Base-by-base conservation (phyloP, 2,329 filamentous ascomycete species). In the Paecilomyces niveus region DNA sequence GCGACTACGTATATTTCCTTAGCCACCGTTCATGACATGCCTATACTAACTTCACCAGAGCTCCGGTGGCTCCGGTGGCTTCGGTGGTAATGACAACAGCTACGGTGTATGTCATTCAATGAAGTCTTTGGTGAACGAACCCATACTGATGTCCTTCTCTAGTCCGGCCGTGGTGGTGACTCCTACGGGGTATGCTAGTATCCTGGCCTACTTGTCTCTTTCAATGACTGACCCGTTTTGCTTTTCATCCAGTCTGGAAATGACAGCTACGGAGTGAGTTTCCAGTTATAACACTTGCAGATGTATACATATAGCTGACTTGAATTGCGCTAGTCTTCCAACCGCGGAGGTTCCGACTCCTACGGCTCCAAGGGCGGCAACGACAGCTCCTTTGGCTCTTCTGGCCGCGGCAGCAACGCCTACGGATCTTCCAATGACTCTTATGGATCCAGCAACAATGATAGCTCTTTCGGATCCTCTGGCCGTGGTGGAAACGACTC, bases 51-150 rank as follows among this genome's bases (percentile, higher is more conserved):
- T n/a, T 53, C 57, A 56, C 55, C 55, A 62, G 58, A 53, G 21
- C 35, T 53, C 57, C 49, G 56, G 58, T 39, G 51, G 54, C 22
- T 63, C 63, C 54, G 63, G 63, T 29, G 62, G 63, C 32, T 65
- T 62, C 57, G 64, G 62, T 31, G 63, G 56, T 26, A 55, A n/a
- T 3, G 13, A 45, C 56, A 63, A 66, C 53, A 65, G 57, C 60
- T 66, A 64, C 55, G 64, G 64, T 15, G 61, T 61, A 63, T 15
- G 50, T 24, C 3, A 18, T n/a, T 39, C 6, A n/a, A 52, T 24
- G 24, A 52, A 3, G 21, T 18, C 11, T n/a, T 29, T 52, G 13
- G 3, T n/a, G 9, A 22, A 10, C 24, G 26, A 24, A 15, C 21
- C 50, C 6, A 26, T 22, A 21, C 50, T 52, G 22, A 52, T 10